A percentile compares a stretch with the other conserved stretches of the same genome.
phyloP scores from a whole-genome alignment of 2,329 filamentous ascomycete genomes.

The Monilinia laxa region DNA sequence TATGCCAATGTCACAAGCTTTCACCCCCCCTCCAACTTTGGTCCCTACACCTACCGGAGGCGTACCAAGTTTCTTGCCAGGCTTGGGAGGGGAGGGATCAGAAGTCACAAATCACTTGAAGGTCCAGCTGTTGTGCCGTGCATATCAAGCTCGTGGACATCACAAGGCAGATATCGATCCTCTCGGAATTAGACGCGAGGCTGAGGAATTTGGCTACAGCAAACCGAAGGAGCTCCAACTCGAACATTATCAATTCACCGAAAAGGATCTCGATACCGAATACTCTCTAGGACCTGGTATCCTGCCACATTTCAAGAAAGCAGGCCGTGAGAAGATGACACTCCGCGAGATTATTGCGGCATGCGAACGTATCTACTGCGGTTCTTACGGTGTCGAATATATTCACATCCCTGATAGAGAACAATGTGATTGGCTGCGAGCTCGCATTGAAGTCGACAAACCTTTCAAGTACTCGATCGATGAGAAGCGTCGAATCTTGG shows the following conservation, averaged over 20 bases:
- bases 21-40: conserved; percentile 91
- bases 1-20: conserved; percentile 96
- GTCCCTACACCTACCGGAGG: conserved; percentile 79
- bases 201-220: conserved; percentile 78
- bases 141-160: conserved; percentile 96
- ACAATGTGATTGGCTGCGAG: conserved; percentile 97
- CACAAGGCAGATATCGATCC: conserved; percentile 98
- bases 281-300: conserved; percentile 93
- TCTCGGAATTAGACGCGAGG: conserved; percentile 85
- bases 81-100: conserved; percentile 67
- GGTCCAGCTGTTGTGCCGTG: conserved; percentile 93
- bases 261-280: conserved; percentile 89
- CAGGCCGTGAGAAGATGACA: conserved; percentile 91
- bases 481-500: conserved; percentile 96
- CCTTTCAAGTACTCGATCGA: conserved; percentile 98
- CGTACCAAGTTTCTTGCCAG: conserved; percentile 70
- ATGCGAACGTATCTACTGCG: conserved; percentile 95
- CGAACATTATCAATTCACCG: conserved; percentile 91
- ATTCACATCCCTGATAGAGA: conserved; percentile 97
- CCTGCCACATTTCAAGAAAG: conserved; percentile 86
- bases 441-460: conserved; percentile 88
- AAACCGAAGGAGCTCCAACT: conserved; percentile 91
- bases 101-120: conserved; percentile 96
- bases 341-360: conserved; percentile 89
- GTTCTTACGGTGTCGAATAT: conserved; percentile 96